Percentiles rank a stretch among this genome's conserved stretches.
Conservation (phyloP, 2,329 filamentous ascomycete genomes). For the Monosporascus sp. region DNA sequence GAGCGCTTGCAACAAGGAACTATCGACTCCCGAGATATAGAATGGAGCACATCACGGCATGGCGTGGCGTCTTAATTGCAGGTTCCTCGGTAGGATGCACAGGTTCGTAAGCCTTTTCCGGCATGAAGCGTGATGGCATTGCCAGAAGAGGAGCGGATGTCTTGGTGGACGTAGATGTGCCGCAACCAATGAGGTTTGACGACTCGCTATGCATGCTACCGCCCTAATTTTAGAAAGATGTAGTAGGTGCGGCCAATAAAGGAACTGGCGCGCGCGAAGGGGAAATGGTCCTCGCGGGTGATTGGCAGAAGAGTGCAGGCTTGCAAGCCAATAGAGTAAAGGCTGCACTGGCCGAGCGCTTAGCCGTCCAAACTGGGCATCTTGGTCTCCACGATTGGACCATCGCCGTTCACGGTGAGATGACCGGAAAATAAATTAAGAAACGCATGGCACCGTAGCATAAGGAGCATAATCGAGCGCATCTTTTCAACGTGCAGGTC, state of each 20-base stretch:
- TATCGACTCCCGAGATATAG: constrained; percentile 8
- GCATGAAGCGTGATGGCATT: constrained; percentile 19
- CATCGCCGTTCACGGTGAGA: constrained; percentile 9
- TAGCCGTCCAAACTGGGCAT: constrained; percentile 18
- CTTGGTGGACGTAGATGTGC: constrained; percentile 13
- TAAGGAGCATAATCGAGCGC: neutral
- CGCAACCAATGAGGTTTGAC: constrained; percentile 20
- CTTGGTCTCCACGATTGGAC: constrained; percentile 15
- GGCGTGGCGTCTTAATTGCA: constrained; percentile 19
- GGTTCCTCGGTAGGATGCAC: constrained; percentile 18
- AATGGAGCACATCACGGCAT: constrained; percentile 15
- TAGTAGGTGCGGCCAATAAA: constrained; percentile 17
- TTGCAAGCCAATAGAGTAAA: constrained; percentile 20
- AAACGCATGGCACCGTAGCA: neutral
- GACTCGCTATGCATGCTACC: constrained; percentile 9
- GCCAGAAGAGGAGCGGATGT: constrained; percentile 18
- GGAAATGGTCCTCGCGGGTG: constrained; percentile 9
- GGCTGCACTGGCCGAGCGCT: constrained; percentile 23
- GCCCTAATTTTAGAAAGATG: constrained; percentile 26
- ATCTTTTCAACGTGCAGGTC: neutral
- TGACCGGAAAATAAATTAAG: too few species aligned
- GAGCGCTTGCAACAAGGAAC: constrained; percentile 23
- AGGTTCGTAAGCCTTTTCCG: constrained; percentile 20
- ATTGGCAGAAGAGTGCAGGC: constrained; percentile 21
- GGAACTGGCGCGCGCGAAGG: constrained; percentile 17